phyloP scores from a whole-genome alignment of 2,329 filamentous ascomycete species.

The Cladosporium sp. region DNA sequence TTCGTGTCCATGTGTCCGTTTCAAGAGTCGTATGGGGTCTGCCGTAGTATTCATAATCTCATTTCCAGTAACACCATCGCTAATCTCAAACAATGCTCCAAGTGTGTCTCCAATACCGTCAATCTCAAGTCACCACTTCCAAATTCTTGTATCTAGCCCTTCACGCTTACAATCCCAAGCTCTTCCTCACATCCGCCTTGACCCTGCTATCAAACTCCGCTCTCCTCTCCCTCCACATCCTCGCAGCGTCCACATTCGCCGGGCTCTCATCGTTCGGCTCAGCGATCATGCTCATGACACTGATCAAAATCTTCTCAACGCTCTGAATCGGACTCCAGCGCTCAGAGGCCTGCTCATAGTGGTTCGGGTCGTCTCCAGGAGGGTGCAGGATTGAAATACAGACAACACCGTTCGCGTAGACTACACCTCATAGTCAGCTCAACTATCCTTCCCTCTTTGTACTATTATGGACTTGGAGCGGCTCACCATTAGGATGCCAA shows the following conservation, averaged over 20 bases:
- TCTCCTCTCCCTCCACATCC: conserved; percentile 88
- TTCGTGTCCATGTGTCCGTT: neutral
- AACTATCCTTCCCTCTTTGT: neutral
- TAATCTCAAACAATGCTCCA: neutral
- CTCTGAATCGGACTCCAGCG: conserved; percentile 96
- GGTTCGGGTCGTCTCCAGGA: conserved; percentile 94
- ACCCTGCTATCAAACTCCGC: conserved; percentile 83
- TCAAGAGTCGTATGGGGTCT: neutral
- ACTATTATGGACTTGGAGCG: neutral
- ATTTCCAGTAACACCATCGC: conserved; percentile 8
- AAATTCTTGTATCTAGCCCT: neutral
- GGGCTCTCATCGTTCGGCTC: conserved; percentile 97
- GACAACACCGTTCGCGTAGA: conserved; percentile 86
- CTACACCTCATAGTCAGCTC: conserved; percentile 43
- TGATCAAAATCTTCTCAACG: conserved; percentile 95
- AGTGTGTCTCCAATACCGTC: neutral
- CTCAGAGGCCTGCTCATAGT: conserved; percentile 94
- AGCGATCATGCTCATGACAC: conserved; percentile 96
- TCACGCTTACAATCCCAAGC: conserved; percentile 66
- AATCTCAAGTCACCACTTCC: neutral
- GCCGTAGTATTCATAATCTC: neutral
- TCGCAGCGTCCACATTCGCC: conserved; percentile 91
- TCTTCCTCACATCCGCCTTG: conserved; percentile 72
- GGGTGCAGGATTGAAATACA: conserved; percentile 98
- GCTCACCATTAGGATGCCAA: conserved; percentile 90